phyloP scores from a whole-genome alignment of 1,284 basidiomycete species.

The Malassezia globosa region DNA sequence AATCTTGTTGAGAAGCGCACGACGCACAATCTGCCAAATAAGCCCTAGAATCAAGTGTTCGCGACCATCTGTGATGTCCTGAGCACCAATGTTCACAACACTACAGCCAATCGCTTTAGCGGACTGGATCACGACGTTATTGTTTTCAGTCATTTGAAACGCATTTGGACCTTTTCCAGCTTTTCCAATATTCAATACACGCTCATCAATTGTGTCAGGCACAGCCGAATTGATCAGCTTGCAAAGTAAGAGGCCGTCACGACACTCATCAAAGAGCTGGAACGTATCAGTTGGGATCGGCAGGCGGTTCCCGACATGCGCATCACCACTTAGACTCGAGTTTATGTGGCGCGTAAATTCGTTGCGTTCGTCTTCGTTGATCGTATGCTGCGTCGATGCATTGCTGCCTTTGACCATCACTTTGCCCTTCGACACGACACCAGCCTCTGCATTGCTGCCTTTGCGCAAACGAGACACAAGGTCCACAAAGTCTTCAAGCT shows the following conservation, averaged over 20 bases:
- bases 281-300: constrained; percentile 96
- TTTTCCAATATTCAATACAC: constrained; percentile 67
- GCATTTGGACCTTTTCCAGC: constrained; percentile 56
- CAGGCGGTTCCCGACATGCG: constrained; percentile 67
- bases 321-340: constrained; percentile 73
- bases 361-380: constrained; percentile 89
- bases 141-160: constrained; percentile 99
- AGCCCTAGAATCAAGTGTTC: constrained; percentile 96
- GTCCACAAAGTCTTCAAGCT: constrained; percentile 96
- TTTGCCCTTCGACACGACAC: constrained; percentile 57
- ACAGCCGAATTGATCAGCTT: constrained; percentile 99
- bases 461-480: constrained; percentile 67
- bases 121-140: constrained; percentile 97
- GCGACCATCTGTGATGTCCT: constrained; percentile 80
- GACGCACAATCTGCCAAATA: constrained; percentile 95
- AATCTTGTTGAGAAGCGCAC: constrained; percentile 83
- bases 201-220: constrained; percentile 94
- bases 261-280: constrained; percentile 95
- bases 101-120: constrained; percentile 95
- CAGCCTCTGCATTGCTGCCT: constrained; percentile 49
- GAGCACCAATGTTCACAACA: constrained; percentile 93
- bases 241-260: constrained; percentile 85
- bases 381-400: constrained; percentile 89
- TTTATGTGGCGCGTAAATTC: constrained; percentile 99
- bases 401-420: constrained; percentile 90